Conservation (phyloP, 2,329 filamentous ascomycete genomes). For the Thielaviopsis euricoi region DNA sequence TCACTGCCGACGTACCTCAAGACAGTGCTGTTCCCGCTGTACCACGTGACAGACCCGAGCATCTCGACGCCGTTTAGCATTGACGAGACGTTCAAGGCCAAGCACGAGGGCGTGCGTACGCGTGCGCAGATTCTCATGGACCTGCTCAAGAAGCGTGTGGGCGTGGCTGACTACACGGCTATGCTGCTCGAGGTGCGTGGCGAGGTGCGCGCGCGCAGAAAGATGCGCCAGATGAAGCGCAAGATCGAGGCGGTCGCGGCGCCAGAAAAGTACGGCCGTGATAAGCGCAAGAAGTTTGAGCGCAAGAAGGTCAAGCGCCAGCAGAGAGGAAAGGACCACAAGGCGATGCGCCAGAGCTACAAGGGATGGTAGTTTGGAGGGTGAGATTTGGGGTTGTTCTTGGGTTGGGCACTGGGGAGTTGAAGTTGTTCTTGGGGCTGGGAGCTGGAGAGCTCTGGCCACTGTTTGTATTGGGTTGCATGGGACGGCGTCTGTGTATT, state of each 20-base stretch:
- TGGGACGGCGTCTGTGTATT: background rate
- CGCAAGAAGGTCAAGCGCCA: slow-evolving; percentile 72
- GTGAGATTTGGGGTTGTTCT: no score
- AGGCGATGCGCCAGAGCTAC: slow-evolving; percentile 55
- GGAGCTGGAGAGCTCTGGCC: no score
- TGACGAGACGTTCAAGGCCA: slow-evolving; percentile 51
- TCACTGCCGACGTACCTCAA: slow-evolving; percentile 47
- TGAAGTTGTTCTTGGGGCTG: no score
- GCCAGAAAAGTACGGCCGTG: slow-evolving; percentile 60
- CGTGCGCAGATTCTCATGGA: slow-evolving; percentile 66
- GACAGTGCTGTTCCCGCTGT: slow-evolving; percentile 42
- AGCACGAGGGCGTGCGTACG: slow-evolving; percentile 53
- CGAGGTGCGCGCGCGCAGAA: slow-evolving; percentile 52
- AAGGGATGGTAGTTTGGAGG: slow-evolving; percentile 25
- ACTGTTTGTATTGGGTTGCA: no score
- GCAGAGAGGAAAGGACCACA: slow-evolving; percentile 57
- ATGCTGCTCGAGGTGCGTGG: slow-evolving; percentile 58
- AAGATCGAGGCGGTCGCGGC: slow-evolving; percentile 73
- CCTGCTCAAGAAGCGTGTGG: slow-evolving; percentile 68
- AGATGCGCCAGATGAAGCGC: slow-evolving; percentile 65
- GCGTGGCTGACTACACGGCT: slow-evolving; percentile 62
- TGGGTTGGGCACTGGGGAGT: no score
- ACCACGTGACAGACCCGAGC: slow-evolving; percentile 68
- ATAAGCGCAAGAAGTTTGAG: slow-evolving; percentile 72
- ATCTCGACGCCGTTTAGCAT: slow-evolving; percentile 56